A percentile compares a stretch with the other conserved stretches of the same genome.
Evolutionary conservation across 2,329 filamentous ascomycete genomes (phyloP).

Genomic region (Zymoseptoria ardabiliae): DNA sequence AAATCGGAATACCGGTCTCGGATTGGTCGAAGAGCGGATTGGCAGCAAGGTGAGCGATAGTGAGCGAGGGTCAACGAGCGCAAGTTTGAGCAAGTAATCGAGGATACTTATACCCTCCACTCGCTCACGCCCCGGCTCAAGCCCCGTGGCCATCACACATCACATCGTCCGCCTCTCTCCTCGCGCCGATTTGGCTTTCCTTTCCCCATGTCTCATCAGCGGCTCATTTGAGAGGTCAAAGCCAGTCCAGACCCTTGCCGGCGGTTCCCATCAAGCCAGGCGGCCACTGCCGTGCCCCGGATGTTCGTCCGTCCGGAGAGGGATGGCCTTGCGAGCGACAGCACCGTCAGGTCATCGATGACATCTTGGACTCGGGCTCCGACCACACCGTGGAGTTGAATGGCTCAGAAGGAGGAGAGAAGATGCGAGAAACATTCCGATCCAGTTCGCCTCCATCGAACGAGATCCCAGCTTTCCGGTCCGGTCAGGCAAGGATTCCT

Average conservation of each 20-base stretch:
- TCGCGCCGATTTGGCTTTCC: neutral
- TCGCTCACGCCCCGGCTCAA: neutral
- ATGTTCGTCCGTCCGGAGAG: neutral
- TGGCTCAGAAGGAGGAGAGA: neutral
- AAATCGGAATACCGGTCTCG: neutral
- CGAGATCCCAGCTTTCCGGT: neutral
- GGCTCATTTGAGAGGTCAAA: neutral
- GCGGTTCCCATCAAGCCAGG: neutral
- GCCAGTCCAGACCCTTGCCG: neutral
- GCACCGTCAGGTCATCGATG: neutral
- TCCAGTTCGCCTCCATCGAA: too few species aligned
- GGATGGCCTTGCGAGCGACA: neutral
- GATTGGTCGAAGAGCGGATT: conserved; percentile 3
- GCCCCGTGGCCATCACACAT: neutral
- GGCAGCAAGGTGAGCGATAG: neutral
- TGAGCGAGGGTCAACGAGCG: neutral
- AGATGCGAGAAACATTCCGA: neutral
- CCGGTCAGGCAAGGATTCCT: neutral
- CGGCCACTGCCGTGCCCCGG: neutral
- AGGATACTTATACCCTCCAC: conserved; percentile 2
- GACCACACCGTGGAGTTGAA: neutral
- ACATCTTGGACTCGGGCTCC: neutral
- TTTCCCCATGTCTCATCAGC: neutral
- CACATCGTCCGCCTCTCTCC: neutral
- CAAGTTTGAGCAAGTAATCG: conserved; percentile 6